A percentile compares a stretch with the other conserved stretches of the same genome.
Evolutionary conservation across 768 basidiomycete genomes (phyloP).

Genomic region (Boletus fagicola): DNA sequence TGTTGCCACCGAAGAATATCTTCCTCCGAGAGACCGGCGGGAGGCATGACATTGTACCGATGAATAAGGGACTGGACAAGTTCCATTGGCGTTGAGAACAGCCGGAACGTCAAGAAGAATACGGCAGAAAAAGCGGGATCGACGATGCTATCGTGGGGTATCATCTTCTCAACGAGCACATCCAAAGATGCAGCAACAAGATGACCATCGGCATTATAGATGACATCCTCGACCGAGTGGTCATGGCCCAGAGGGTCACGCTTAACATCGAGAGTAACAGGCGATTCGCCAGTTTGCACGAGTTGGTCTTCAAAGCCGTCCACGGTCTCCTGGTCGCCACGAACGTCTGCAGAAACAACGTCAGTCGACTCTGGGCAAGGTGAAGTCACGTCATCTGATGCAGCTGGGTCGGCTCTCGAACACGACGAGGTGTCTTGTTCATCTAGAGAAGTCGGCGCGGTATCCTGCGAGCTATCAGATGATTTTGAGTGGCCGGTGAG

Average conservation of each 20-base stretch:
- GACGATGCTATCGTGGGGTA: slow-evolving; percentile 88
- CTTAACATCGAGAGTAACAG: slow-evolving; percentile 40
- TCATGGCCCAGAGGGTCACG: slow-evolving; percentile 60
- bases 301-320: slow-evolving; percentile 52
- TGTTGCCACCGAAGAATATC: slow-evolving; percentile 79
- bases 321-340: slow-evolving; percentile 33
- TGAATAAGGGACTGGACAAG: slow-evolving; percentile 74
- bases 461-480: slow-evolving; percentile 47
- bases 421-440: slow-evolving; percentile 39
- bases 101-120: slow-evolving; percentile 94
- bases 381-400: slow-evolving; percentile 32
- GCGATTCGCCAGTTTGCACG: slow-evolving; percentile 49
- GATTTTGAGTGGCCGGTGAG: slow-evolving; percentile 43
- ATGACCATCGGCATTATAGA: slow-evolving; percentile 86
- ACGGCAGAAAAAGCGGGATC: slow-evolving; percentile 84
- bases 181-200: slow-evolving; percentile 88
- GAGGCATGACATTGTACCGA: slow-evolving; percentile 80
- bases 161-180: slow-evolving; percentile 95
- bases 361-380: slow-evolving; percentile 32
- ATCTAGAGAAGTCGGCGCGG: slow-evolving; percentile 49
- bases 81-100: slow-evolving; percentile 78
- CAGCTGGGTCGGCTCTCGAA: slow-evolving; percentile 24
- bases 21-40: slow-evolving; percentile 52
- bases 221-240: slow-evolving; percentile 78
- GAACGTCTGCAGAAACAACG: slow-evolving; percentile 55